phyloP scores from a whole-genome alignment of 2,329 filamentous ascomycete species.

The Phyllosticta paracitricarpa region DNA sequence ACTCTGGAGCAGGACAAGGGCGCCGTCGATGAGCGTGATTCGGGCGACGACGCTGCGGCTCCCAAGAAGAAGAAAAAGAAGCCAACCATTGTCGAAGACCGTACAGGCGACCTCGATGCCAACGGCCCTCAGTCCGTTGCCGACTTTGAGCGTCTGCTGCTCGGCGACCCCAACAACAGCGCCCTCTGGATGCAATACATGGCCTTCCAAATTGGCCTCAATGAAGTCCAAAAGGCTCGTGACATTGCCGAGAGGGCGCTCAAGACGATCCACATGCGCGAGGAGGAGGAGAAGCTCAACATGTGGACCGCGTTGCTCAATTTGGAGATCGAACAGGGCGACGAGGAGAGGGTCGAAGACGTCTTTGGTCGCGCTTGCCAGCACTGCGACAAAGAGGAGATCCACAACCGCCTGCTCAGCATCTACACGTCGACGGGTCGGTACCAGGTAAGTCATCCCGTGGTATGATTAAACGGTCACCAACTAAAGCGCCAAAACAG shows the following conservation, averaged over 20 bases:
- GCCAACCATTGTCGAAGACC: slow-evolving; percentile 71
- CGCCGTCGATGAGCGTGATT: slow-evolving; percentile 37
- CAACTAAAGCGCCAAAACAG: slow-evolving; percentile 37
- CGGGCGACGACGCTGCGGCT: slow-evolving; percentile 43
- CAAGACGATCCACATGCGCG: slow-evolving; percentile 79
- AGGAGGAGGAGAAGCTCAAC: slow-evolving; percentile 87
- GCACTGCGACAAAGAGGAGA: slow-evolving; percentile 84
- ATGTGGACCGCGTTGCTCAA: slow-evolving; percentile 94
- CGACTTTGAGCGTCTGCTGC: slow-evolving; percentile 86
- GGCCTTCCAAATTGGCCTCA: slow-evolving; percentile 93
- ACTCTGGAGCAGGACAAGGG: slow-evolving; percentile 44
- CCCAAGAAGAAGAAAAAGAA: slow-evolving; percentile 68
- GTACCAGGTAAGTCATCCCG: slow-evolving; percentile 52
- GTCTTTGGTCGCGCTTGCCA: slow-evolving; percentile 88
- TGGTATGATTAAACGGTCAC: not conserved
- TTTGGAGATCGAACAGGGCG: slow-evolving; percentile 83
- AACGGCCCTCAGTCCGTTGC: slow-evolving; percentile 81
- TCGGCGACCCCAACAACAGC: slow-evolving; percentile 89
- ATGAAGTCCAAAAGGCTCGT: slow-evolving; percentile 78
- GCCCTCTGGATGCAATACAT: slow-evolving; percentile 94
- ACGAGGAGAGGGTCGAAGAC: slow-evolving; percentile 69
- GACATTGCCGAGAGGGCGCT: slow-evolving; percentile 86
- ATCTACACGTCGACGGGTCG: slow-evolving; percentile 93
- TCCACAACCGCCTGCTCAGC: slow-evolving; percentile 80
- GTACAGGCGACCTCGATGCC: slow-evolving; percentile 81